phyloP scores from a whole-genome alignment of 768 basidiomycete species.

The Russula vinacea region DNA sequence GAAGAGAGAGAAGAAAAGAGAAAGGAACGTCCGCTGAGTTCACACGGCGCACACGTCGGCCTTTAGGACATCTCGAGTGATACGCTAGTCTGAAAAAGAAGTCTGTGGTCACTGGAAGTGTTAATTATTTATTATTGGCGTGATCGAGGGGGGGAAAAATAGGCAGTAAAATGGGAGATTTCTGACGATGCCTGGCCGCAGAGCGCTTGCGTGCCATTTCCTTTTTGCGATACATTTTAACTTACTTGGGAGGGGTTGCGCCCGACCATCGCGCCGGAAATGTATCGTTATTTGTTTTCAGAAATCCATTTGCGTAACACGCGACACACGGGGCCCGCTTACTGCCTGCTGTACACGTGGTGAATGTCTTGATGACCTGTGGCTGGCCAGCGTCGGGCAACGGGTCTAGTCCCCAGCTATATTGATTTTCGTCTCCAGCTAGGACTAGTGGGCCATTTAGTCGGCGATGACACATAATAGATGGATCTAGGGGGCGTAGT shows the following conservation, averaged over 20 bases:
- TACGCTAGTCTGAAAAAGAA: conserved; percentile 24
- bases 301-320: background rate
- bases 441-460: background rate
- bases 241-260: conserved; percentile 17
- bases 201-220: conserved; percentile 16
- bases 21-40: conserved; percentile 22
- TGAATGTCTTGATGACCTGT: background rate
- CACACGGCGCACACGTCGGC: conserved; percentile 14
- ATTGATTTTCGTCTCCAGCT: background rate
- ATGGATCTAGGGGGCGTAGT: no score
- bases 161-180: background rate
- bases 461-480: background rate
- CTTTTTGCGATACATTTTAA: conserved; percentile 15
- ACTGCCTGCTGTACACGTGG: background rate
- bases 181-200: conserved; percentile 17
- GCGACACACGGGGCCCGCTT: background rate
- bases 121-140: conserved; percentile 22
- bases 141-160: conserved; percentile 21
- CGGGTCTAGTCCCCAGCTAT: background rate
- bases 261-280: background rate
- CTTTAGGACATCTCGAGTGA: conserved; percentile 21
- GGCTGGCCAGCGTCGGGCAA: background rate
- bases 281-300: background rate
- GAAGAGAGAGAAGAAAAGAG: conserved; percentile 8
- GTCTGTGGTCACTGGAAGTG: conserved; percentile 9